Evolutionary conservation across 1,284 basidiomycete genomes (phyloP), one percentile per base, ranked within the genome.

Genomic region (Ceraceosorus guamensis): DNA sequence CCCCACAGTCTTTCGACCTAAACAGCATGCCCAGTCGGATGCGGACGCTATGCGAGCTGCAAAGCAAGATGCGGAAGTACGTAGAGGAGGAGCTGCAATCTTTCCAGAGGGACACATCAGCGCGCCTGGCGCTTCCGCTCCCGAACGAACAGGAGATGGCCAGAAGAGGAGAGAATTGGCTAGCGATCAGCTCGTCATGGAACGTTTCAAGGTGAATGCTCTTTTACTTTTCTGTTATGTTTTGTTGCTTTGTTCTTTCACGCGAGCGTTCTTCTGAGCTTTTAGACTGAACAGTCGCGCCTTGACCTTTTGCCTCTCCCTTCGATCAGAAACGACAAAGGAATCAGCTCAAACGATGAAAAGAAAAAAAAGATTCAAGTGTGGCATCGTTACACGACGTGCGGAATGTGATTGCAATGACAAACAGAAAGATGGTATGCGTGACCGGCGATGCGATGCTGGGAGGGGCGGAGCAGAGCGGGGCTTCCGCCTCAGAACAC

Each of bases 141-240:
- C 33, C 2, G 39, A 34, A 37, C 47, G 43, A 11, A 39, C 32
- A 31, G 46, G 14, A 6, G 35, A 34, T 5, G n/a, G 44, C 30
- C 46, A 56, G 5, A n/a, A 14, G 33, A 80, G 83, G 59, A 79
- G 80, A 18, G 87, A 91, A 69, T 85, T 85, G 81, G 90, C 91
- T 2, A 95, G 90, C 1, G 92, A 96, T 67, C 90, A 95, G 70
- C 75, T 87, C 76, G 91, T 91, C 59, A 73, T 83, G 67, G 79
- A 79, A 57, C 71, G 79, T 18, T 80, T 80, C 76, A 79, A 61
- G 39, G 39, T 41, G 39, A 41, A 50, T 11, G 11, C 16, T 11
- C 11, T 16, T 11, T 11, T 11, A 1, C 39, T 41, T 41, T 16
- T 11, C 8, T n/a, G 37, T n/a, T n/a, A 8, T 41, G 37, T n/a